Conservation (phyloP, 768 basidiomycete species). For the Lanmaoa rubissima region DNA sequence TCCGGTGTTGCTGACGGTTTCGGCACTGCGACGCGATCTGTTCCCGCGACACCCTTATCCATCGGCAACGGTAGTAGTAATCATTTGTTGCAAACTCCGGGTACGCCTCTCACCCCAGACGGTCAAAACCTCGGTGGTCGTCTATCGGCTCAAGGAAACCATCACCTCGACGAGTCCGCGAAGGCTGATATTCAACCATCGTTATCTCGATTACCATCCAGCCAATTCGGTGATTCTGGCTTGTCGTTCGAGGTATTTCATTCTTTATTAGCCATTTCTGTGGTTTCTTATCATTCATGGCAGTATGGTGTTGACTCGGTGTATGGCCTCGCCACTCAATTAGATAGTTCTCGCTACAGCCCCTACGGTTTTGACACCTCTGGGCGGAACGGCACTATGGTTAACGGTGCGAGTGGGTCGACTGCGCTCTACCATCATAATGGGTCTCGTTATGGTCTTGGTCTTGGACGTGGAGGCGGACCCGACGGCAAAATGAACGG, state of each 20-base stretch:
- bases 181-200: constrained; percentile 67
- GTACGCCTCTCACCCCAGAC: constrained; percentile 61
- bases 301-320: constrained; percentile 60
- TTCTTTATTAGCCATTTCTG: constrained; percentile 5
- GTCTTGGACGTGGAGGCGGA: constrained; percentile 52
- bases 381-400: constrained; percentile 35
- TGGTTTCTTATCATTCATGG: constrained; percentile 22
- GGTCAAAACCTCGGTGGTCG: constrained; percentile 61
- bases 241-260: constrained; percentile 55
- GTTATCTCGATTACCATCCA: constrained; percentile 61
- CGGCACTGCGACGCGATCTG: constrained; percentile 67
- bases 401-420: constrained; percentile 53
- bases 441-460: constrained; percentile 73
- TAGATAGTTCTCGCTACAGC: constrained; percentile 55
- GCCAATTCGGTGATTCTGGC: constrained; percentile 54
- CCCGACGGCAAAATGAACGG: constrained; percentile 86
- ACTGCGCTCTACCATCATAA: constrained; percentile 79
- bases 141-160: constrained; percentile 45
- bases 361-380: constrained; percentile 56
- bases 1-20: constrained; percentile 61
- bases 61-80: constrained; percentile 45
- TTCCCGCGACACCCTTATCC: constrained; percentile 75
- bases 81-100: constrained; percentile 62
- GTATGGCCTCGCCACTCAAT: constrained; percentile 44
- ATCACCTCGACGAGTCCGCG: constrained; percentile 49